A percentile compares a stretch with the other conserved stretches of the same genome.
Conservation (phyloP, 176 grass and related monocot species). For the Paspalum vaginatum region DNA sequence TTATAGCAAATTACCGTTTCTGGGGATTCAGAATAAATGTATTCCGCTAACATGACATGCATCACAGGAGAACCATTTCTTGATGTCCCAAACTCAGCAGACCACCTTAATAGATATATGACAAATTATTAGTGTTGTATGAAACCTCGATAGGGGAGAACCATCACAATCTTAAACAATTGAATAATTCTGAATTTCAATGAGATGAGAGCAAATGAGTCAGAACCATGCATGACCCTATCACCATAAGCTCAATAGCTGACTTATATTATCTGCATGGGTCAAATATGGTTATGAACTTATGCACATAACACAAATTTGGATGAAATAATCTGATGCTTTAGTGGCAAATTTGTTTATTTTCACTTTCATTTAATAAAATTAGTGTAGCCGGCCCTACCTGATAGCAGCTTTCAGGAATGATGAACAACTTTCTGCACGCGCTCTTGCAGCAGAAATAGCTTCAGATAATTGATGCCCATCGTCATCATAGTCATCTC, state of each 20-base stretch:
- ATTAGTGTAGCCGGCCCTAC: conserved; percentile 48
- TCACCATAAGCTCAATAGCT: conserved; percentile 11
- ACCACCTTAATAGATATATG: conserved; percentile 71
- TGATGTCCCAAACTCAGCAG: conserved; percentile 75
- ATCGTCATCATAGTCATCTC: conserved; percentile 80
- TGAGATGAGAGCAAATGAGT: conserved; percentile 22
- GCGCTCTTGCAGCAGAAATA: conserved; percentile 84
- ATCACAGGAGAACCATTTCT: conserved; percentile 82
- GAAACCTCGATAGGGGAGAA: conserved; percentile 24
- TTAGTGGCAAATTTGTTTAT: conserved; percentile 1
- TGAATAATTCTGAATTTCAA: background rate
- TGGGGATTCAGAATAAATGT: conserved; percentile 89
- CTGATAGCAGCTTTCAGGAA: conserved; percentile 89
- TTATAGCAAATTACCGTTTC: conserved; percentile 70
- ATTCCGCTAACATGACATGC: conserved; percentile 95
- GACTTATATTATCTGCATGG: conserved; percentile 18
- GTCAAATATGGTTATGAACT: conserved; percentile 35
- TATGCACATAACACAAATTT: conserved; percentile 25
- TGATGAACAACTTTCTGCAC: conserved; percentile 85
- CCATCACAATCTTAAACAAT: background rate
- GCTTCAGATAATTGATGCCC: conserved; percentile 87
- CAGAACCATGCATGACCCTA: conserved; percentile 27
- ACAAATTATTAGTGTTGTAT: conserved; percentile 33
- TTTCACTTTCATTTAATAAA: conserved; percentile 34
- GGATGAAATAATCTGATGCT: conserved; percentile 23